Percentiles rank a stretch among this genome's conserved stretches.
phyloP scores from a whole-genome alignment of 768 basidiomycete genomes.

The Scleroderma bovista region DNA sequence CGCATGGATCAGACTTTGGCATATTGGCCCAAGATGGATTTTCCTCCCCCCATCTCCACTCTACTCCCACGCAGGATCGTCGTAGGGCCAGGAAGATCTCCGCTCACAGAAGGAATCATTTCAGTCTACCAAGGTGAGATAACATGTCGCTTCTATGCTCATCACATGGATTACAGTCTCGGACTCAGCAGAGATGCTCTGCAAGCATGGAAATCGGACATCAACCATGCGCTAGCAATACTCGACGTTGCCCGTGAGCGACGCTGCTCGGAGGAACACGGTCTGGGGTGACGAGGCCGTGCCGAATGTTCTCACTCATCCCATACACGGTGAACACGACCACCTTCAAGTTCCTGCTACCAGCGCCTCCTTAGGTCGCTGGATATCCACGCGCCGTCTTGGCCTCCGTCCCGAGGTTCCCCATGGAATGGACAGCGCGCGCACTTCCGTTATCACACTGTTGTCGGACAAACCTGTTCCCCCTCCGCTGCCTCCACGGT shows the following conservation, averaged over 20 bases:
- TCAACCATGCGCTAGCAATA: conserved; percentile 47
- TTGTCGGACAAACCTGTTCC: conserved; percentile 29
- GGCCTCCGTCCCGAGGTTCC: conserved; percentile 50
- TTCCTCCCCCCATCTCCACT: conserved; percentile 52
- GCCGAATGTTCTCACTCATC: conserved; percentile 28
- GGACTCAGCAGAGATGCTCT: conserved; percentile 56
- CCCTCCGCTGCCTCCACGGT: conserved; percentile 57
- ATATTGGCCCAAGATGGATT: conserved; percentile 35
- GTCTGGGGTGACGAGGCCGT: conserved; percentile 40
- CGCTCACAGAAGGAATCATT: conserved; percentile 54
- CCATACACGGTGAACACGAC: conserved; percentile 30
- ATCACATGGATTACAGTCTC: conserved; percentile 36
- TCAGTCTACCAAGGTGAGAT: conserved; percentile 62
- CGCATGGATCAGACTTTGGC: conserved; percentile 22
- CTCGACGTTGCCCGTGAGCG: conserved; percentile 35
- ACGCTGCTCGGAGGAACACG: conserved; percentile 42
- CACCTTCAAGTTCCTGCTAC: conserved; percentile 14
- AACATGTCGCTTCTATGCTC: not conserved
- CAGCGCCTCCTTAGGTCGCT: conserved; percentile 24
- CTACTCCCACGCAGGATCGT: conserved; percentile 49
- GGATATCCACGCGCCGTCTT: conserved; percentile 38
- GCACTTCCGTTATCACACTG: conserved; percentile 44
- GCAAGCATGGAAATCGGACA: conserved; percentile 53
- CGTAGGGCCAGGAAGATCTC: conserved; percentile 39
- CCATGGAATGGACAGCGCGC: conserved; percentile 42